A percentile compares a stretch with the other conserved stretches of the same genome.
Conservation (phyloP, 73 alveolate genomes). For the Effrenium voratum region DNA sequence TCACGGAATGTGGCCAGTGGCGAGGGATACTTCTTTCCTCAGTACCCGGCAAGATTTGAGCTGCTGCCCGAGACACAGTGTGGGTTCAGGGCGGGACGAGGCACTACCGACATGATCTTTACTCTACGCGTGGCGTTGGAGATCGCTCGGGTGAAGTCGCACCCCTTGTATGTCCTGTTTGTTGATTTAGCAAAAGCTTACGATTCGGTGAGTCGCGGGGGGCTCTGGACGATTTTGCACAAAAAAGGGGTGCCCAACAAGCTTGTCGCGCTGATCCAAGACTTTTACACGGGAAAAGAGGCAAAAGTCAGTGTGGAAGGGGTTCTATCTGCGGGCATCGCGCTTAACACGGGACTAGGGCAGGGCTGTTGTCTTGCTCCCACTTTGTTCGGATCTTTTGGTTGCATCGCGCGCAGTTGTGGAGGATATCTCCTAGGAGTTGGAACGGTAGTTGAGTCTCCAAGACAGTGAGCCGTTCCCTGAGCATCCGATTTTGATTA, state of each 20-base stretch:
- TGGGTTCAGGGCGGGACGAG: conserved; percentile 33
- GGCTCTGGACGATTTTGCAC: neutral
- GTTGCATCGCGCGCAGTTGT: neutral
- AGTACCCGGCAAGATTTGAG: neutral
- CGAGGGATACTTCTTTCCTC: conserved; percentile 17
- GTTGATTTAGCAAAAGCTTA: conserved; percentile 27
- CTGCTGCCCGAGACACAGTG: conserved; percentile 19
- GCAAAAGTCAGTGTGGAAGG: neutral
- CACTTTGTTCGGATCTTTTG: neutral
- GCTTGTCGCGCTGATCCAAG: neutral
- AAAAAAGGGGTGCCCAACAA: neutral
- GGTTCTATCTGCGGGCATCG: neutral
- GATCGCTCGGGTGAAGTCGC: neutral
- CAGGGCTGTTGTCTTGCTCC: conserved; percentile 48
- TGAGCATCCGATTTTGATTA: no score
- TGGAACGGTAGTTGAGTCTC: no score
- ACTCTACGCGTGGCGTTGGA: neutral
- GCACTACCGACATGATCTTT: conserved; percentile 11
- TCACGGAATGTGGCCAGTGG: neutral
- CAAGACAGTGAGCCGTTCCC: no score
- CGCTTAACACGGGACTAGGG: neutral
- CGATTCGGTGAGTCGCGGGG: neutral
- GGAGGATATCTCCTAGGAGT: no score
- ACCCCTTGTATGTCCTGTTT: neutral
- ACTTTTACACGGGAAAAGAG: neutral